Evolutionary conservation across 495 filamentous ascomycete species (phyloP), one percentile per base, ranked within the genome.

Genomic region (Wilcoxina mikolae): DNA sequence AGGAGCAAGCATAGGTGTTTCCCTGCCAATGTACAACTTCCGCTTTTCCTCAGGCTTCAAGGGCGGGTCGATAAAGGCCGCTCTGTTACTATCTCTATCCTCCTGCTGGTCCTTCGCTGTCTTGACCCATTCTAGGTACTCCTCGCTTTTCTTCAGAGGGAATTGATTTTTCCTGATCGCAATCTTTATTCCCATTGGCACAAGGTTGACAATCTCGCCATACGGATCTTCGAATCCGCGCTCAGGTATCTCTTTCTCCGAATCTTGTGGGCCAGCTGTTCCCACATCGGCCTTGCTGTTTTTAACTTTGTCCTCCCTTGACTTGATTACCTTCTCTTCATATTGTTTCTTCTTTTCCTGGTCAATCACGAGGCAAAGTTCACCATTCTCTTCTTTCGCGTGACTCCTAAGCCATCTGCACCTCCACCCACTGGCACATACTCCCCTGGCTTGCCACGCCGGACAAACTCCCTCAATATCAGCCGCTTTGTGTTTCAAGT

Each of bases 41-140:
- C 88, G 74, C 72, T 98, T 98, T 69, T 98, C 91, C 0, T 89
- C 94, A 0, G 90, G 81, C 58, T 82, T 76, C 57, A 94, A 79
- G 0, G 93, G 89, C 23, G 87, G 83, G 55, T 95, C 87, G 15
- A 75, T 75, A 65, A 82, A 96, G 43, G 72, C 74, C 15, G 93
- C 91, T 51, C 84, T 73, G 58, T 84, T 80, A 15, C 94, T 86
- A 58, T 81, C 75, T 39, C 56, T 62, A 26, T 69, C 68, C 52
- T 69, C 67, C 33, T 68, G 60, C 22, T 73, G 72, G 28, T 65
- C 60, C 38, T 76, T 74, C 39, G 79, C 73, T 47, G 77, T 75
- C 46, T 82, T 77, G 3, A 90, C 64, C 82, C 84, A 96, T 44
- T 78, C 62, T n/a, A 76, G 69, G 60, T 89, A 94, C 41, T 74